Evolutionary conservation across 2,329 filamentous ascomycete genomes (phyloP).

Genomic region (Monosporascus sp.): DNA sequence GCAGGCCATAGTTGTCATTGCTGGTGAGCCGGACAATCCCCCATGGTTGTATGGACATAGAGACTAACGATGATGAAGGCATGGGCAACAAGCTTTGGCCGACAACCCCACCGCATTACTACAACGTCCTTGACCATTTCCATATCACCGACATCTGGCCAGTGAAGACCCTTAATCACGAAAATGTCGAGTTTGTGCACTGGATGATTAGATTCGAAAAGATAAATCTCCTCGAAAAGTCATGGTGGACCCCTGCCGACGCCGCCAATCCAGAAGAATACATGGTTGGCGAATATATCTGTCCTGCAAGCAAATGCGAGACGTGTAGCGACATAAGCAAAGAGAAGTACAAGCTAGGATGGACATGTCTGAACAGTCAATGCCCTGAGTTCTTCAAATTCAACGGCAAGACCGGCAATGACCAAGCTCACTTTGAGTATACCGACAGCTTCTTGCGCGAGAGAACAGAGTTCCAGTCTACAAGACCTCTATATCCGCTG

Average conservation of each 20-base stretch:
- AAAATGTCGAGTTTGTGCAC: slow-evolving; percentile 24
- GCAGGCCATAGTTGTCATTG: slow-evolving; percentile 50
- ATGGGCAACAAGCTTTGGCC: slow-evolving; percentile 41
- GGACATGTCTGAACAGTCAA: slow-evolving; percentile 21
- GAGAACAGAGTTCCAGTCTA: slow-evolving; percentile 38
- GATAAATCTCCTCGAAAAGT: slow-evolving; percentile 41
- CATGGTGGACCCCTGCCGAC: slow-evolving; percentile 53
- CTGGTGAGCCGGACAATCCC: slow-evolving; percentile 35
- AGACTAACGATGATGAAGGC: slow-evolving; percentile 32
- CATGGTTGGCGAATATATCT: slow-evolving; percentile 26
- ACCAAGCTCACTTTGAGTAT: slow-evolving; percentile 40
- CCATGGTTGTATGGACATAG: not conserved
- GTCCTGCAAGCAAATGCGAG: slow-evolving; percentile 29
- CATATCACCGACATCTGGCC: slow-evolving; percentile 64
- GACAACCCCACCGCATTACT: slow-evolving; percentile 49
- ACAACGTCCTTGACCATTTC: slow-evolving; percentile 65
- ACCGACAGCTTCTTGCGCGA: slow-evolving; percentile 52
- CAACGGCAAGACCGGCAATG: slow-evolving; percentile 16
- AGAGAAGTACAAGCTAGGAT: slow-evolving; percentile 28
- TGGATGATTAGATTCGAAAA: slow-evolving; percentile 64
- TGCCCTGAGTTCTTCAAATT: slow-evolving; percentile 49
- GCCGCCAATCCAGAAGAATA: slow-evolving; percentile 18
- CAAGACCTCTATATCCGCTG: slow-evolving; percentile 29
- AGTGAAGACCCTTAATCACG: slow-evolving; percentile 43
- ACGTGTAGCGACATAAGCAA: slow-evolving; percentile 35